Conservation (phyloP, 2,329 filamentous ascomycete species). For the Bipolaris cookei region DNA sequence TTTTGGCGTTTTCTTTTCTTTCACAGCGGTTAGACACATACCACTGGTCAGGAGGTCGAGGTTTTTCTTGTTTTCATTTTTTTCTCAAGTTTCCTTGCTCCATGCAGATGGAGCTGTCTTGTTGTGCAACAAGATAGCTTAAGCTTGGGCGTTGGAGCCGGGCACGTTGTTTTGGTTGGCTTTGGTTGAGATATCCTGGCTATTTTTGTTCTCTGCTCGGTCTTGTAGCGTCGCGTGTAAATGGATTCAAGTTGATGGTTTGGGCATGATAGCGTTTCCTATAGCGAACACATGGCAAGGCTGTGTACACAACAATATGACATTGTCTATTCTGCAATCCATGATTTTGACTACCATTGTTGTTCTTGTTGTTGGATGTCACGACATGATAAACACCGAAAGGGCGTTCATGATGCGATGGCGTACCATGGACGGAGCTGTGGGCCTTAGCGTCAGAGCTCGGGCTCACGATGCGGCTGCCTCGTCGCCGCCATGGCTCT, state of each 20-base stretch:
- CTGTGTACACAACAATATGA: not conserved
- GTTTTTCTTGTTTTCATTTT: slow-evolving; percentile 2
- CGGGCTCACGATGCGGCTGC: slow-evolving; percentile 8
- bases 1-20: not conserved
- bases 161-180: slow-evolving; percentile 1
- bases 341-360: not conserved
- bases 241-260: slow-evolving; percentile 2
- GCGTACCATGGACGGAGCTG: slow-evolving; percentile 3
- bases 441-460: slow-evolving; percentile 8
- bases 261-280: not conserved
- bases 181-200: slow-evolving; percentile 17
- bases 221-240: not conserved
- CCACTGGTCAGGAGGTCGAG: not conserved
- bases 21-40: not conserved
- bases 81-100: slow-evolving; percentile 30
- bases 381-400: not conserved
- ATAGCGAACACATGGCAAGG: not conserved
- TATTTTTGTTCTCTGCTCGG: slow-evolving; percentile 1
- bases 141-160: slow-evolving; percentile 1
- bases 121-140: slow-evolving; percentile 1
- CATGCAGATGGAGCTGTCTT: slow-evolving; percentile 17
- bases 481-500: not conserved
- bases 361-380: not conserved
- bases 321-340: not conserved
- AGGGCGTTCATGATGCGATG: slow-evolving; percentile 6